Evolutionary conservation across 169 alveolate genomes (phyloP).

Genomic region (Plasmodium vinckei): DNA sequence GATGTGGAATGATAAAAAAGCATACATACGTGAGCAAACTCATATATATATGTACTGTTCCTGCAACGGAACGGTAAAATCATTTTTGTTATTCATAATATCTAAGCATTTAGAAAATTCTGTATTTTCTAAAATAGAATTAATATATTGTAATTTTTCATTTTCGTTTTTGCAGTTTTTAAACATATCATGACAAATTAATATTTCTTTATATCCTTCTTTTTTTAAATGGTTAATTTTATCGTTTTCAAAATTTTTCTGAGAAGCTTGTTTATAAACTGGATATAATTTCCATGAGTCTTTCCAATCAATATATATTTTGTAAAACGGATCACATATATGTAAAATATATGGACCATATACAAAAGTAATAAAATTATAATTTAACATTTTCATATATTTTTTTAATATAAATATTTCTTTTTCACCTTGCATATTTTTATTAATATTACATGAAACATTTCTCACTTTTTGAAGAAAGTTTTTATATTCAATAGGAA

Average conservation of each 20-base stretch:
- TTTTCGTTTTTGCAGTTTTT: constrained; percentile 34
- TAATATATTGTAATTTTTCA: constrained; percentile 54
- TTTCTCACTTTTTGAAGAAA: constrained; percentile 52
- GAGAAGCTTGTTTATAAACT: constrained; percentile 31
- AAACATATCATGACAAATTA: constrained; percentile 61
- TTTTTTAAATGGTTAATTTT: constrained; percentile 36
- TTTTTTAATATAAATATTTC: constrained; percentile 70
- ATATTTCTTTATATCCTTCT: constrained; percentile 59
- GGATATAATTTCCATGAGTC: constrained; percentile 70
- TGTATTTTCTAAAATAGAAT: constrained; percentile 29
- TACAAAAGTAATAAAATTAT: constrained; percentile 60
- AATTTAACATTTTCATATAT: constrained; percentile 62
- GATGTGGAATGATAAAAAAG: too few relatives aligned
- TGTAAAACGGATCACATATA: constrained; percentile 69
- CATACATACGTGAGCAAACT: too few relatives aligned
- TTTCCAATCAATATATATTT: constrained; percentile 59
- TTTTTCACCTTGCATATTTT: constrained; percentile 71
- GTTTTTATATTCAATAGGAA: constrained; percentile 62
- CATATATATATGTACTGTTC: too few relatives aligned
- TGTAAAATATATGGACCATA: constrained; percentile 69
- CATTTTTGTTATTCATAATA: constrained; percentile 1
- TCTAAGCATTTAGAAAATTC: constrained; percentile 23
- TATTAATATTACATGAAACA: constrained; percentile 36
- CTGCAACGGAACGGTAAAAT: constrained; percentile 9
- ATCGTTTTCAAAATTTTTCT: constrained; percentile 40